phyloP scores from a whole-genome alignment of 768 basidiomycete species.

The Tubosaeta sp. region DNA sequence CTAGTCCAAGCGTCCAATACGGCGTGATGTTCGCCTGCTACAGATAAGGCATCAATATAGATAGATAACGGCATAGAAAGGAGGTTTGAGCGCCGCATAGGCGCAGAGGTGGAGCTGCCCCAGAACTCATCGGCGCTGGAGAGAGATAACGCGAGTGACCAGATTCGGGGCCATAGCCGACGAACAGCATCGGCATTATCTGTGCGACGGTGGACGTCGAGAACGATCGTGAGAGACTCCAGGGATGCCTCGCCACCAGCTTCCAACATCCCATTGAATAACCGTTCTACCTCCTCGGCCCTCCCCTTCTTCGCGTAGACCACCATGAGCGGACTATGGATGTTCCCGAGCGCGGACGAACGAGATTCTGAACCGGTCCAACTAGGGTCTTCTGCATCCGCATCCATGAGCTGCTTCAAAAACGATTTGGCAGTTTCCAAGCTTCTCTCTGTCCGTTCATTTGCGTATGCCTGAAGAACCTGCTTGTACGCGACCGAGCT shows the following conservation, averaged over 20 bases:
- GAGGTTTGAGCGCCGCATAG: slow-evolving; percentile 43
- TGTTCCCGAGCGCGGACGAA: slow-evolving; percentile 42
- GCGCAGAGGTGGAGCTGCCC: slow-evolving; percentile 12
- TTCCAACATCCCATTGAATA: slow-evolving; percentile 51
- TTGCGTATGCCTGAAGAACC: slow-evolving; percentile 61
- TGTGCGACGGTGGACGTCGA: slow-evolving; percentile 67
- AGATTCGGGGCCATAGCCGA: slow-evolving; percentile 65
- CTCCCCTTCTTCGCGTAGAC: slow-evolving; percentile 42
- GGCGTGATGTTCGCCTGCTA: slow-evolving; percentile 53
- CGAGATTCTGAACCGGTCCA: slow-evolving; percentile 42
- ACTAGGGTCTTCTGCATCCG: slow-evolving; percentile 29
- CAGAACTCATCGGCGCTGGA: slow-evolving; percentile 34
- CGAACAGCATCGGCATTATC: slow-evolving; percentile 51
- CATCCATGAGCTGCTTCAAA: slow-evolving; percentile 45
- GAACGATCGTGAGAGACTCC: slow-evolving; percentile 54
- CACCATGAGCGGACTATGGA: slow-evolving; percentile 61
- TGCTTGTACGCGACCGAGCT: slow-evolving; percentile 63
- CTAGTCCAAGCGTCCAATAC: slow-evolving; percentile 65
- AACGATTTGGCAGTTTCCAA: slow-evolving; percentile 64
- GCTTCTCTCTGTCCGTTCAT: slow-evolving; percentile 44
- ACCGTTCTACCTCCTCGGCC: slow-evolving; percentile 50
- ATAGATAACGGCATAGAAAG: slow-evolving; percentile 78
- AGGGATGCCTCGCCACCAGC: slow-evolving; percentile 57
- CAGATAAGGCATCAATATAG: slow-evolving; percentile 71
- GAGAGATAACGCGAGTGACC: slow-evolving; percentile 49